These are phyloP conservation scores for Gossypium raimondii DNA, from an alignment of 345 rosid genomes.

Conservation along the genomic window DNA sequence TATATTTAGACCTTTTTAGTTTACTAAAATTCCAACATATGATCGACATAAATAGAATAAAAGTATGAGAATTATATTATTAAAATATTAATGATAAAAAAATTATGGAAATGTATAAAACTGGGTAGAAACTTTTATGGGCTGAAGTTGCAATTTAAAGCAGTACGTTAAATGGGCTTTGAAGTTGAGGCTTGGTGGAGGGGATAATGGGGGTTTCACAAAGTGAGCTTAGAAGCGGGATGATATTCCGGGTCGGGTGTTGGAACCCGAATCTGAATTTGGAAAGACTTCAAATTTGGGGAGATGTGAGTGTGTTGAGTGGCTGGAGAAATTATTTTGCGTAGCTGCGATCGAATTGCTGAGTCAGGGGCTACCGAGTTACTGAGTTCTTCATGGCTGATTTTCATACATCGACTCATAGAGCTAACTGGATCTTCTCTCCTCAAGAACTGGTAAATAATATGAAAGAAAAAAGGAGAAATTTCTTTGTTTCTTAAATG, in stretches of 20 bases:
- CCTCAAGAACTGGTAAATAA: slow-evolving; percentile 60
- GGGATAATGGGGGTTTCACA: not conserved
- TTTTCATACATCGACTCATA: slow-evolving; percentile 86
- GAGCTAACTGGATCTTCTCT: slow-evolving; percentile 85
- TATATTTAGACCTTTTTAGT: too few relatives aligned
- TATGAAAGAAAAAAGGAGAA: not conserved
- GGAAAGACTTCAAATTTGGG: not conserved
- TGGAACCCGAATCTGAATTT: not conserved
- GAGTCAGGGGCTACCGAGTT: slow-evolving; percentile 16
- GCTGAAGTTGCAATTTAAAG: not conserved
- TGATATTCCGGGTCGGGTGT: not conserved
- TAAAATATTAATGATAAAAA: too few relatives aligned
- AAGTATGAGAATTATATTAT: too few relatives aligned
- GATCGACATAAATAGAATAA: too few relatives aligned
- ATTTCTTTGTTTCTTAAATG: not conserved
- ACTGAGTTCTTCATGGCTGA: slow-evolving; percentile 56
- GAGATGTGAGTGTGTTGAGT: not conserved
- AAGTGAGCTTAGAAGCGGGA: not conserved
- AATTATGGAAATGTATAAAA: too few relatives aligned
- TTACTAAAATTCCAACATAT: too few relatives aligned
- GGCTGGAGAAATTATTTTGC: not conserved
- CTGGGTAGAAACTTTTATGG: not conserved
- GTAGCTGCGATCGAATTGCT: not conserved
- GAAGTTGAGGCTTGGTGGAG: not conserved
- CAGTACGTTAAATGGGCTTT: not conserved